Percentiles rank a stretch among this genome's conserved stretches.
Evolutionary conservation across 805 yeast species (phyloP).

Genomic region (Saccharomycopsis lassenensis): DNA sequence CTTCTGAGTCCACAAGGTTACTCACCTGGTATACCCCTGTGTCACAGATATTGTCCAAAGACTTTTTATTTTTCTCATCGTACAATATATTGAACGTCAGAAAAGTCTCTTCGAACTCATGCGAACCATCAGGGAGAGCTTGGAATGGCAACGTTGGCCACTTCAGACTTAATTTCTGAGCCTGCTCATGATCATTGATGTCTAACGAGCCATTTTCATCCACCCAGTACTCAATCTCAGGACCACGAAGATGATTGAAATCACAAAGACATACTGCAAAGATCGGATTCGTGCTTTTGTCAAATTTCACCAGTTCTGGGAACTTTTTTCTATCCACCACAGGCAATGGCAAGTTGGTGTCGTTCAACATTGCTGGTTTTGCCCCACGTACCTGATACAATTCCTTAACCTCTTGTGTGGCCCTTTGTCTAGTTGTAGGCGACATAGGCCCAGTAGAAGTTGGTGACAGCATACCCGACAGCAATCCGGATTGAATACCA

Average conservation of each 20-base stretch:
- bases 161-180: constrained; percentile 27
- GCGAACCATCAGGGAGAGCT: constrained; percentile 94
- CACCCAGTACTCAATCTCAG: constrained; percentile 89
- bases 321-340: constrained; percentile 11
- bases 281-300: constrained; percentile 29
- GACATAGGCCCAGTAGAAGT: constrained; percentile 11
- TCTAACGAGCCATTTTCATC: constrained; percentile 33
- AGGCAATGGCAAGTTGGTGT: constrained; percentile 12
- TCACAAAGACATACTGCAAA: constrained; percentile 86
- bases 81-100: constrained; percentile 78
- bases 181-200: constrained; percentile 25
- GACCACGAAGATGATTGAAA: constrained; percentile 88
- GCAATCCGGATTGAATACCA: constrained; percentile 1
- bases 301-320: constrained; percentile 12
- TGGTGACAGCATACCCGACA: background rate
- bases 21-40: constrained; percentile 11
- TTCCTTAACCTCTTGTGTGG: constrained; percentile 10
- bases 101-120: constrained; percentile 85
- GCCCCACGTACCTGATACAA: constrained; percentile 5
- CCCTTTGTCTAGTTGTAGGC: constrained; percentile 12
- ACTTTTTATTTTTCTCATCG: constrained; percentile 39
- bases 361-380: constrained; percentile 6
- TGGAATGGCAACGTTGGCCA: constrained; percentile 93
- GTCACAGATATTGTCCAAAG: constrained; percentile 32
- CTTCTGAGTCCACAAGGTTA: constrained; percentile 27